These are phyloP conservation scores for Globisporangium uncinulatum DNA, from an alignment of 352 stramenopile species.

Conservation along the genomic window DNA sequence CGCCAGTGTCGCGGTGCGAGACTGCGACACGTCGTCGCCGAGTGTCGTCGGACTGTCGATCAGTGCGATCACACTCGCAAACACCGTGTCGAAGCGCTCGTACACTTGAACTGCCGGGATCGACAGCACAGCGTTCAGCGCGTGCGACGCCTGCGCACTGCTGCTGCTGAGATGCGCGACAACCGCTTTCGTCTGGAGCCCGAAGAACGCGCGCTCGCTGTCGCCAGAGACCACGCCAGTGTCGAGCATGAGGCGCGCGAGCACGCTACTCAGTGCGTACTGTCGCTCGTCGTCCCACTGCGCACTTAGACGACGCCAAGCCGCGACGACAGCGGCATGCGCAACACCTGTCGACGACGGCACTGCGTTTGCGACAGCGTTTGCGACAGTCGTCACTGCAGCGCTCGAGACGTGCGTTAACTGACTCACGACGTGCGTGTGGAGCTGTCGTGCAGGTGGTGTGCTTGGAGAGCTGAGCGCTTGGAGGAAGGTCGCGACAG, in stretches of 20 bases:
- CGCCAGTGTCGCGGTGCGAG: constrained; percentile 25
- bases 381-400: constrained; percentile 26
- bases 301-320: constrained; percentile 21
- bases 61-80: constrained; percentile 1
- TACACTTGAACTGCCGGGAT: constrained; percentile 21
- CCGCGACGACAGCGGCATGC: constrained; percentile 16
- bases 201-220: constrained; percentile 27
- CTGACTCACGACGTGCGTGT: constrained; percentile 15
- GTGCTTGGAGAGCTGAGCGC: background rate
- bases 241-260: constrained; percentile 18
- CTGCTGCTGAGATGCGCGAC: constrained; percentile 21
- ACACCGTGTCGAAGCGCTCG: constrained; percentile 20
- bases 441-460: constrained; percentile 6
- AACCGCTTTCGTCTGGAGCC: constrained; percentile 47
- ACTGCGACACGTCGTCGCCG: constrained; percentile 6
- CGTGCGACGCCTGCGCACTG: constrained; percentile 1
- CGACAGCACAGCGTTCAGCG: constrained; percentile 17
- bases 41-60: background rate
- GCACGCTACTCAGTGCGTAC: constrained; percentile 36
- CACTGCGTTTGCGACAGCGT: background rate
- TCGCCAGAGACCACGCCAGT: background rate
- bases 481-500: background rate
- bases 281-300: constrained; percentile 20
- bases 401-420: constrained; percentile 26
- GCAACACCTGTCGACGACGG: background rate